Evolutionary conservation across 2,329 filamentous ascomycete species (phyloP).

Genomic region (Trichoderma koningiopsis): DNA sequence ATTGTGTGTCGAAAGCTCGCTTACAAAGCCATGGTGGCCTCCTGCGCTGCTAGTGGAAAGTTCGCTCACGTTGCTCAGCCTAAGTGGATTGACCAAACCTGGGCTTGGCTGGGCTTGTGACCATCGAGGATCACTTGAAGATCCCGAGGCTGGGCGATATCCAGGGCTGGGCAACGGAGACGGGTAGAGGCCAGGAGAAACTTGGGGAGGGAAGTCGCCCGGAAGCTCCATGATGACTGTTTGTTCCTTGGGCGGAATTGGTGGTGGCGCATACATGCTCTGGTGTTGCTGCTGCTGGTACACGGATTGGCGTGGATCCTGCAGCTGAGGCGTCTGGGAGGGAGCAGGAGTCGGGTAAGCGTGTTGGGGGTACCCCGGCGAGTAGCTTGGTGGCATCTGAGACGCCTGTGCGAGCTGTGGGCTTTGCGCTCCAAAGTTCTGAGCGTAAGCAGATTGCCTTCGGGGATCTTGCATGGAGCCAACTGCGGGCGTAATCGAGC

Average conservation of each 20-base stretch:
- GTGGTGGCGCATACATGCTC: constrained; percentile 32
- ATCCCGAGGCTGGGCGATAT: constrained; percentile 32
- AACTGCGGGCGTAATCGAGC: constrained; percentile 38
- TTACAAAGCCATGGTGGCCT: constrained; percentile 46
- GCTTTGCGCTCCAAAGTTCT: background rate
- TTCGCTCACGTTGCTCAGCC: constrained; percentile 35
- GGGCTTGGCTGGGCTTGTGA: constrained; percentile 41
- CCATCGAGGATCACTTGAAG: constrained; percentile 41
- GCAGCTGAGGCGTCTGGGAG: constrained; percentile 23
- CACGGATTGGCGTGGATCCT: constrained; percentile 25
- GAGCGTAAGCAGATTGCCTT: background rate
- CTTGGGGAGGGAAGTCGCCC: constrained; percentile 49
- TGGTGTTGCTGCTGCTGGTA: constrained; percentile 29
- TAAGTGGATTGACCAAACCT: constrained; percentile 30
- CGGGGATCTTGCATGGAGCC: constrained; percentile 29
- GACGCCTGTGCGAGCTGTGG: background rate
- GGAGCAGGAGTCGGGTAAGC: constrained; percentile 18
- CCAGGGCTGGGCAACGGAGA: constrained; percentile 32
- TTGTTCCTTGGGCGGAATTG: constrained; percentile 34
- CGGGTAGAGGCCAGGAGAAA: constrained; percentile 35
- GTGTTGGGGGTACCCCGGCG: constrained; percentile 29
- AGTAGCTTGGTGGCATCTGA: constrained; percentile 43
- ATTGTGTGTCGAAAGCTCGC: constrained; percentile 50
- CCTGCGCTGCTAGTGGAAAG: constrained; percentile 37
- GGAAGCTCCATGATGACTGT: constrained; percentile 47